Evolutionary conservation across 768 basidiomycete species (phyloP), one percentile per base, ranked within the genome.

Genomic region (Dictyophora rubrovolvata): DNA sequence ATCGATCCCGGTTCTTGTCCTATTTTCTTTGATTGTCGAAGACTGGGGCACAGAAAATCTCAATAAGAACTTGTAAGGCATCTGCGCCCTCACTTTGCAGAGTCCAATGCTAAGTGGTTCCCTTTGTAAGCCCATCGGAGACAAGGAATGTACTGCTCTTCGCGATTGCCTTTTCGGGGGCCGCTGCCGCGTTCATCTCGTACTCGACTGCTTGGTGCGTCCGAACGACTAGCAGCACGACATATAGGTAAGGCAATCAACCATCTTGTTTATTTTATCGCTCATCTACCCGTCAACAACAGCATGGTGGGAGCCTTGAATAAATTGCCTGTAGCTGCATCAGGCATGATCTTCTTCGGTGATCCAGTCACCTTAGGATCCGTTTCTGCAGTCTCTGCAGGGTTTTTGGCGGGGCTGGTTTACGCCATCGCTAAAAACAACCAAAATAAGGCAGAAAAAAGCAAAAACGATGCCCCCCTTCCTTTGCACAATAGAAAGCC

Each of bases 191-290:
- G 33, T 92, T 92, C 50, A 99, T 99, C 66, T 97, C 93, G 12
- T 99, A 93, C 69, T 93, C 93, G 8, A 99, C 96, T 8, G 95
- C 96, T 10, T 99, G 96, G 96, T 98, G 96, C 69, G 83, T 99
- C 34, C 85, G 96, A 52, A 86, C 86, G 20, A 97, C 95, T 28
- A 91, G 89, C 63, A 97, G 94, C 62, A 98, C 96, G 49, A 99
- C 96, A n/a, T 99, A 97, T 74, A 94, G 91, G 87, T 88, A 60
- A 53, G 78, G 65, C 5, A n/a, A 52, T 48, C 37, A 37, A 18
- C 33, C 12, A 11, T 53, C 5, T 54, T 35, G 57, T 35, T 55
- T 20, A 2, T 20, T 22, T 53, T 35, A 8, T 37, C 9, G 37
- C 22, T 53, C 47, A 33, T 17, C 37, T 35, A 51, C 34, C 16